A percentile compares a stretch with the other conserved stretches of the same genome.
These are phyloP conservation scores for Alternaria ethzedia DNA, from an alignment of 2,329 filamentous ascomycete species.

Conservation along the genomic window DNA sequence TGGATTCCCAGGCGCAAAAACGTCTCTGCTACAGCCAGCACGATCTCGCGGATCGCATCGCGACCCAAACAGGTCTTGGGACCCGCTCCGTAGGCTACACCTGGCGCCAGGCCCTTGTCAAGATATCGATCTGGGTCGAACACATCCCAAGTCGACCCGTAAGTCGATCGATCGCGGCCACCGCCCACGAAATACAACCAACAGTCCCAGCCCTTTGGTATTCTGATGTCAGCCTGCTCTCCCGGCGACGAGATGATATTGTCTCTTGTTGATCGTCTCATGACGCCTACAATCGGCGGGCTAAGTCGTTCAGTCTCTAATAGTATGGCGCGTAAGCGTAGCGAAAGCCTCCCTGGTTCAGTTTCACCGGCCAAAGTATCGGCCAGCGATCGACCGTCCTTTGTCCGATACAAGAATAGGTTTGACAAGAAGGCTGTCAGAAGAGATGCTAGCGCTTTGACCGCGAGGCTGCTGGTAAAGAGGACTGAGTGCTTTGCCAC, in stretches of 20 bases:
- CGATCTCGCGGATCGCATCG: background rate
- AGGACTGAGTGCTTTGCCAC: background rate
- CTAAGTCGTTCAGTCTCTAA: background rate
- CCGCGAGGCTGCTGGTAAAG: background rate
- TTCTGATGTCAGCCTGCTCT: background rate
- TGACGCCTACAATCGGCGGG: background rate
- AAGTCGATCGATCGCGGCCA: background rate
- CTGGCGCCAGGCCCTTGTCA: background rate
- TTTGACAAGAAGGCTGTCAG: background rate
- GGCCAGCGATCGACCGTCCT: background rate
- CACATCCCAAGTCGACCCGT: background rate
- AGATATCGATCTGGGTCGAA: background rate
- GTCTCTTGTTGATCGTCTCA: background rate
- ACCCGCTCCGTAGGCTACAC: background rate
- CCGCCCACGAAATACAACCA: background rate
- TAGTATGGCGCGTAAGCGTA: background rate
- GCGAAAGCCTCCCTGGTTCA: background rate
- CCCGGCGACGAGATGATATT: background rate
- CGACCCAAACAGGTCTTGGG: background rate
- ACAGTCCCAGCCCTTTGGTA: background rate
- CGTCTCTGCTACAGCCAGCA: background rate
- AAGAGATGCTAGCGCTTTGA: slow-evolving; percentile 1
- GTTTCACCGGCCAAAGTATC: background rate
- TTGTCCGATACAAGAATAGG: background rate
- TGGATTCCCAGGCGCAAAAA: background rate